Conservation (phyloP, 2,329 filamentous ascomycete species). For the Calonectria crousiana region DNA sequence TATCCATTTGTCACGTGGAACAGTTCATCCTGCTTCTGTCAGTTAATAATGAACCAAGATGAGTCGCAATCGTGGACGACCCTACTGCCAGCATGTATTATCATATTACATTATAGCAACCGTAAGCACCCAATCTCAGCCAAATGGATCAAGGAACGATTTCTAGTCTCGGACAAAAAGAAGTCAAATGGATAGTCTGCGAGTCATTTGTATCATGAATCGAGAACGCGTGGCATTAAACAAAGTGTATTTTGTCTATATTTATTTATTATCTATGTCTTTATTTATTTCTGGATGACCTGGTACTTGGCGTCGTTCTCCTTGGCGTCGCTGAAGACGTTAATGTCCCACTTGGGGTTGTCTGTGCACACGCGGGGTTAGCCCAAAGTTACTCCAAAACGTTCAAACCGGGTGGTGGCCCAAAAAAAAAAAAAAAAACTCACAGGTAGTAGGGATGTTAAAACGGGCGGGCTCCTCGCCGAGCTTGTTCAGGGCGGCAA, state of each 20-base stretch:
- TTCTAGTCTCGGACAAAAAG: not conserved
- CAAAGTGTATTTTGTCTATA: not conserved
- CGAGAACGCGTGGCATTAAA: not conserved
- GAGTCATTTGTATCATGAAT: not conserved
- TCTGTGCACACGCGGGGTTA: conserved; percentile 49
- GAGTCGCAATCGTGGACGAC: no score
- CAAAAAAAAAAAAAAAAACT: no score
- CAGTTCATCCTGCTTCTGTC: no score
- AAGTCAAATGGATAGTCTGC: no score
- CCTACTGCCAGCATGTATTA: no score
- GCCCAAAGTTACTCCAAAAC: not conserved
- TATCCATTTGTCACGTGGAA: no score
- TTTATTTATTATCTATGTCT: conserved; percentile 4
- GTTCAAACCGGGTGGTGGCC: not conserved
- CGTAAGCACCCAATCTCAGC: not conserved
- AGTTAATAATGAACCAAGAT: no score
- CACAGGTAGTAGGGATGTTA: conserved; percentile 59
- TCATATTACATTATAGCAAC: not conserved
- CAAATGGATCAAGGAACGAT: not conserved
- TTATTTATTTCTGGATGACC: conserved; percentile 53
- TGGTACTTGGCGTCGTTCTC: conserved; percentile 64
- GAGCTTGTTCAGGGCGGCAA: conserved; percentile 71
- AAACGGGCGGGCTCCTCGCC: conserved; percentile 63
- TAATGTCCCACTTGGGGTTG: conserved; percentile 66
- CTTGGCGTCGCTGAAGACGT: conserved; percentile 66